Percentiles rank a stretch among this genome's conserved stretches.
phyloP scores from a whole-genome alignment of 1,284 basidiomycete species.

The Mycena citricolor region DNA sequence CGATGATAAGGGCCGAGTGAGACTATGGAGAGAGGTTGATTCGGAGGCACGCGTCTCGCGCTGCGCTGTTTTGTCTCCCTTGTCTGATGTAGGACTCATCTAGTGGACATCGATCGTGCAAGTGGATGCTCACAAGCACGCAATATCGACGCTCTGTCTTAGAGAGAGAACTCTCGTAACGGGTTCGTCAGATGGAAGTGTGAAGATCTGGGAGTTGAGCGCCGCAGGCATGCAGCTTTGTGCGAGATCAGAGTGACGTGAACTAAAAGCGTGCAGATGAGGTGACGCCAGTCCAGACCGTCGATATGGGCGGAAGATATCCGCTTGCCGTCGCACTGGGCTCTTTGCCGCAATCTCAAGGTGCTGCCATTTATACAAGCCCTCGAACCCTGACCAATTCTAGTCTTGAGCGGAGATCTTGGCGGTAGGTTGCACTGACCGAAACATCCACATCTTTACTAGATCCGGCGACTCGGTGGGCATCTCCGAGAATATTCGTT shows the following conservation, averaged over 20 bases:
- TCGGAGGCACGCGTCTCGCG: constrained; percentile 47
- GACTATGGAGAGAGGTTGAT: constrained; percentile 48
- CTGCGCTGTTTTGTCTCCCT: no score
- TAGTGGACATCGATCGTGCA: constrained; percentile 55
- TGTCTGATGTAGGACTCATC: constrained; percentile 21
- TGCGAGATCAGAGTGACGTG: constrained; percentile 2
- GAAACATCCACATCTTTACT: constrained; percentile 74
- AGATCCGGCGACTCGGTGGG: constrained; percentile 57
- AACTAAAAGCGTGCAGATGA: constrained; percentile 31
- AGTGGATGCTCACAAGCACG: constrained; percentile 61
- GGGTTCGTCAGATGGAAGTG: constrained; percentile 75
- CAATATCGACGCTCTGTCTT: constrained; percentile 66
- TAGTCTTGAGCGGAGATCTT: constrained; percentile 60
- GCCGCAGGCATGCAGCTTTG: constrained; percentile 33
- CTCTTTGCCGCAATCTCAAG: constrained; percentile 63
- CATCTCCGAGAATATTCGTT: constrained; percentile 9
- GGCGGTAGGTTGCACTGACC: constrained; percentile 77
- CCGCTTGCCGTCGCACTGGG: constrained; percentile 70
- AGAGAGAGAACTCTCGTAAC: constrained; percentile 56
- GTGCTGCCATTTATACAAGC: constrained; percentile 36
- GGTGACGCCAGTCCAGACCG: constrained; percentile 54
- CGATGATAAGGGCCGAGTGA: constrained; percentile 69
- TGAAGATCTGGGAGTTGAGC: constrained; percentile 68
- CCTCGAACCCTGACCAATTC: constrained; percentile 1
- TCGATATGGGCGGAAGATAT: constrained; percentile 70